Evolutionary conservation across 2,329 filamentous ascomycete species (phyloP), one percentile per base, ranked within the genome.

Genomic region (Claviceps maximensis): DNA sequence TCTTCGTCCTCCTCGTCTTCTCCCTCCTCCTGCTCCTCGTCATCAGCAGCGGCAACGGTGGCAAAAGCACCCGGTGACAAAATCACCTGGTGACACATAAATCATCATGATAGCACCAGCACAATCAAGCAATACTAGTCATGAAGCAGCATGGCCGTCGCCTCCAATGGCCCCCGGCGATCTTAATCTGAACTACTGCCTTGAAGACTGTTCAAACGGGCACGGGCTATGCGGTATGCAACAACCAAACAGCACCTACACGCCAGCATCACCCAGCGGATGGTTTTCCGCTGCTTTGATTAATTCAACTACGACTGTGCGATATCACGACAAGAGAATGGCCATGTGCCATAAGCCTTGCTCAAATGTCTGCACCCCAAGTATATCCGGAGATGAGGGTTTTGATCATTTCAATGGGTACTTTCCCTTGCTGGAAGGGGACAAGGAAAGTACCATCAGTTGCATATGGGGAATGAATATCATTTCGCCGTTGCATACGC

Each of bases 141-240:
- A 25, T 50, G 61, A 58, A 45, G 54, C 56, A 25, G 21, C 44
- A 49, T 69, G 68, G 63, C 62, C 65, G 38, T 72, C 68, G 27
- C 69, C 71, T 31, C 69, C 67, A 12, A n/a, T 53, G 42, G 47
- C n/a, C 17, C 31, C 53, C 13, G 44, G 27, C 31, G 49, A 51
- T 9, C 23, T 53, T 36, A 48, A 53, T 9, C 15, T 47, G 25
- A 49, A 29, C 45, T 54, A 51, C 49, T 49, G 49, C 45, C 23
- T 51, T 17, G 38, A 54, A 44, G 49, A 54, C 27, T 44, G 23
- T 4, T 10, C 45, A 3, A 13, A 8, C 23, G n/a, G 19, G 10
- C 21, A 8, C 23, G n/a, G 19, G 10, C 21, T 41, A 15, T 40
- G 47, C 15, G n/a, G 36, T 3, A 4, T 50, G 31, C 27, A 19